Evolutionary conservation across 768 basidiomycete species (phyloP).

Genomic region (Baorangia bicolor): DNA sequence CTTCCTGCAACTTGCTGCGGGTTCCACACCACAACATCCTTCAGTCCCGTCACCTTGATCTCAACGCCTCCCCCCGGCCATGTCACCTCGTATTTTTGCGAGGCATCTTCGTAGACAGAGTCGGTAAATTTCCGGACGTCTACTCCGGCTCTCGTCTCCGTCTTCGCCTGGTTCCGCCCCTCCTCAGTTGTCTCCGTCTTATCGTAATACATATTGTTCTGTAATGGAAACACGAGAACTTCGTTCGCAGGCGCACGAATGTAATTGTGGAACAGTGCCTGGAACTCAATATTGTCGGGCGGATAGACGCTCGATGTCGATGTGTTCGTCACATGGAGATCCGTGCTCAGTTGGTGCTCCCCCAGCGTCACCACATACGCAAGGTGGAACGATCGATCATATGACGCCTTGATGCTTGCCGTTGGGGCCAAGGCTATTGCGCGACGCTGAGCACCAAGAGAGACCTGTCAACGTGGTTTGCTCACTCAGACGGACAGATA

Average conservation of each 20-base stretch:
- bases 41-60: conserved; percentile 54
- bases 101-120: conserved; percentile 70
- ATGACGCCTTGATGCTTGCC: conserved; percentile 54
- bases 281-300: conserved; percentile 68
- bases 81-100: conserved; percentile 51
- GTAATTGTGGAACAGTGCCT: conserved; percentile 93
- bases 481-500: conserved; percentile 79
- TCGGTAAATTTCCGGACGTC: conserved; percentile 70
- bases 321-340: conserved; percentile 78
- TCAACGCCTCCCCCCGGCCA: conserved; percentile 60
- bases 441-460: background rate
- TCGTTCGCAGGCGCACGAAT: conserved; percentile 61
- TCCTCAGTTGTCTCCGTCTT: conserved; percentile 69
- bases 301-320: conserved; percentile 40
- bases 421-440: conserved; percentile 62
- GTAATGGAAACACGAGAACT: conserved; percentile 62
- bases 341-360: conserved; percentile 70
- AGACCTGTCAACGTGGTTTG: background rate
- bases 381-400: conserved; percentile 67
- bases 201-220: conserved; percentile 69
- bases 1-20: conserved; percentile 68
- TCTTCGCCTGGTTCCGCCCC: conserved; percentile 46
- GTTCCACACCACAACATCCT: conserved; percentile 95
- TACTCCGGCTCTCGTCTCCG: conserved; percentile 60
- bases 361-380: conserved; percentile 79